Evolutionary conservation across 768 basidiomycete species (phyloP).

Genomic region (Asterophora parasitica): DNA sequence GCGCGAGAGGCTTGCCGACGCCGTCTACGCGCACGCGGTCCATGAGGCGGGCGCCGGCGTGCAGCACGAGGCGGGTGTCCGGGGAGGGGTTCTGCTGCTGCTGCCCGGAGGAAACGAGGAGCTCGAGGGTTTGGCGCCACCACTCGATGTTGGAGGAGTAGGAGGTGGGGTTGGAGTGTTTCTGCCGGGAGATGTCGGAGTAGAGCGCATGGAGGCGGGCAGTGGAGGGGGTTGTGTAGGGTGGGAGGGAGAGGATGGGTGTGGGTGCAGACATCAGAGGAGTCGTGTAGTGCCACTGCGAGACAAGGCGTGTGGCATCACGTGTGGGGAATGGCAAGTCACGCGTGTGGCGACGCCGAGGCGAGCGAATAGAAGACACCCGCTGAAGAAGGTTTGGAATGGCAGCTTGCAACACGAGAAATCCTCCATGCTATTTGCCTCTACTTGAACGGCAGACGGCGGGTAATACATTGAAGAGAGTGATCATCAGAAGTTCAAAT

Average conservation of each 20-base stretch:
- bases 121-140: conserved; percentile 75
- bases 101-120: conserved; percentile 53
- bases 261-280: not conserved
- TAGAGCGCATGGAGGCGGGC: conserved; percentile 76
- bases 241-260: conserved; percentile 29
- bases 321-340: not conserved
- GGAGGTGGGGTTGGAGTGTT: conserved; percentile 77
- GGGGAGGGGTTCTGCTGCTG: conserved; percentile 27
- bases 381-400: not conserved
- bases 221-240: conserved; percentile 43
- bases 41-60: conserved; percentile 46
- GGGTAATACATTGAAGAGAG: too few species aligned
- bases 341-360: too few species aligned
- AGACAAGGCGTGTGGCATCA: not conserved
- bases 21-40: conserved; percentile 62
- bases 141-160: conserved; percentile 80
- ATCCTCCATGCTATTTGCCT: too few species aligned
- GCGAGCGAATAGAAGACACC: not conserved
- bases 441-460: too few species aligned
- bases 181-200: conserved; percentile 82
- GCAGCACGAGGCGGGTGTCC: conserved; percentile 54
- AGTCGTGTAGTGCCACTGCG: not conserved
- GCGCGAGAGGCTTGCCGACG: conserved; percentile 69
- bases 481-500: too few species aligned
- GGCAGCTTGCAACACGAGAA: not conserved